A percentile compares a stretch with the other conserved stretches of the same genome.
Conservation (phyloP, 2,329 filamentous ascomycete species). For the Uncinocarpus reesii region DNA sequence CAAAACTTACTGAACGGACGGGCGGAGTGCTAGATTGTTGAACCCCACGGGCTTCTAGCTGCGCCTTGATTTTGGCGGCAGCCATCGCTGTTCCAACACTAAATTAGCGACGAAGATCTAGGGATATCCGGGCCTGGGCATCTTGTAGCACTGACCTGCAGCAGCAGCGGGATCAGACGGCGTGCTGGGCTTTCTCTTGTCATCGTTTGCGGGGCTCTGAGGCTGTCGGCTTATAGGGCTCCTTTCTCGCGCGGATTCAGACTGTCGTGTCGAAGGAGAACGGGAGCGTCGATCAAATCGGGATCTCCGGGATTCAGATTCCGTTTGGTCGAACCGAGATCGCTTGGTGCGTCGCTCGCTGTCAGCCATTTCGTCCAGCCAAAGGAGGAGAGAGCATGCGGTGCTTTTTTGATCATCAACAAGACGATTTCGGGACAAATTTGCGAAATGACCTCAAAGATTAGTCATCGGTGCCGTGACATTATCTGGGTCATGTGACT, state of each 20-base stretch:
- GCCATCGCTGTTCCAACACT: slow-evolving; percentile 56
- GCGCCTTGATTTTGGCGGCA: slow-evolving; percentile 76
- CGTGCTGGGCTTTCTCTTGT: slow-evolving; percentile 34
- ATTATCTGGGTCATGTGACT: background rate
- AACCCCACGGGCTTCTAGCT: slow-evolving; percentile 71
- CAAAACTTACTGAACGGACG: slow-evolving; percentile 54
- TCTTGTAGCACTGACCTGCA: slow-evolving; percentile 55
- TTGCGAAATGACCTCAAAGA: slow-evolving; percentile 3
- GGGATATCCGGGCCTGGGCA: background rate
- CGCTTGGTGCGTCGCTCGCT: slow-evolving; percentile 67
- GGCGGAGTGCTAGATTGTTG: slow-evolving; percentile 85
- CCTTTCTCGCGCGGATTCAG: slow-evolving; percentile 64
- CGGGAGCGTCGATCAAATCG: slow-evolving; percentile 88
- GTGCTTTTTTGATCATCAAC: background rate
- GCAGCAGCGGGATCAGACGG: slow-evolving; percentile 62
- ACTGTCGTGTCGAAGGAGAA: slow-evolving; percentile 59
- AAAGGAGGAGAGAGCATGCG: background rate
- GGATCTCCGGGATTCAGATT: slow-evolving; percentile 65
- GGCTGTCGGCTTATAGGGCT: slow-evolving; percentile 58
- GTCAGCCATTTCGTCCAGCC: slow-evolving; percentile 55
- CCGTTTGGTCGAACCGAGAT: slow-evolving; percentile 88
- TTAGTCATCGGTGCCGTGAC: background rate
- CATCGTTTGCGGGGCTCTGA: slow-evolving; percentile 39
- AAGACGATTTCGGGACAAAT: background rate
- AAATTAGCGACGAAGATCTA: background rate